Evolutionary conservation across 257 asterid species (phyloP).

Genomic region (Euphrasia confusa): DNA sequence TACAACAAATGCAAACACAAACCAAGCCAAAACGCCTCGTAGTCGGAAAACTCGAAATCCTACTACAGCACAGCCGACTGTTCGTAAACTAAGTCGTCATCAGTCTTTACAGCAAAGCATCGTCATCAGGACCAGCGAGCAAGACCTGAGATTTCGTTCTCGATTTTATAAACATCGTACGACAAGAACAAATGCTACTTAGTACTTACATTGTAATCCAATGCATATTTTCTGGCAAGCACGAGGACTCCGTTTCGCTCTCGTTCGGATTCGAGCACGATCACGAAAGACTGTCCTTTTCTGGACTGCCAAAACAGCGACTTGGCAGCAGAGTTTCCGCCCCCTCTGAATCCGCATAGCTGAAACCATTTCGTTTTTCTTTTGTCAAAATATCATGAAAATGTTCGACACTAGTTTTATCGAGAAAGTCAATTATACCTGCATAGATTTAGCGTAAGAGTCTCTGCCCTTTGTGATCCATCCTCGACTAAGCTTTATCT

Average conservation of each 20-base stretch:
- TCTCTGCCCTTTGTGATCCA: conserved; percentile 99
- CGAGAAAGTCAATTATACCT: conserved; percentile 34
- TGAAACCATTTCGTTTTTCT: conserved; percentile 22
- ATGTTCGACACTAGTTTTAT: neutral
- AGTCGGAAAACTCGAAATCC: conserved; percentile 23
- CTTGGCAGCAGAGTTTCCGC: conserved; percentile 92
- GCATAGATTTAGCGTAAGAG: conserved; percentile 80
- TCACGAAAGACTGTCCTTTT: conserved; percentile 80
- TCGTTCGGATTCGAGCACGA: conserved; percentile 75
- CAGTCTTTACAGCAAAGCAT: conserved; percentile 70
- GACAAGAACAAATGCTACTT: neutral
- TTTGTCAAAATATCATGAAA: neutral
- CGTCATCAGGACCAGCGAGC: conserved; percentile 97
- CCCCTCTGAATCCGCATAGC: conserved; percentile 98
- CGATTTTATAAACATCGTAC: neutral
- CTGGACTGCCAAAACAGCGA: conserved; percentile 91
- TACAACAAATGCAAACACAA: conserved; percentile 26
- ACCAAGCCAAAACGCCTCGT: conserved; percentile 26
- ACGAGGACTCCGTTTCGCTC: conserved; percentile 77
- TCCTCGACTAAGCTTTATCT: conserved; percentile 86
- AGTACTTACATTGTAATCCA: conserved; percentile 80
- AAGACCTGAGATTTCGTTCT: conserved; percentile 45
- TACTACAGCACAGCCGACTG: conserved; percentile 27
- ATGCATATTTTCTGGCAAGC: conserved; percentile 77
- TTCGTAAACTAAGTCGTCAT: conserved; percentile 33